phyloP scores from a whole-genome alignment of 2,329 filamentous ascomycete species.

The Fusarium chlamydosporum region DNA sequence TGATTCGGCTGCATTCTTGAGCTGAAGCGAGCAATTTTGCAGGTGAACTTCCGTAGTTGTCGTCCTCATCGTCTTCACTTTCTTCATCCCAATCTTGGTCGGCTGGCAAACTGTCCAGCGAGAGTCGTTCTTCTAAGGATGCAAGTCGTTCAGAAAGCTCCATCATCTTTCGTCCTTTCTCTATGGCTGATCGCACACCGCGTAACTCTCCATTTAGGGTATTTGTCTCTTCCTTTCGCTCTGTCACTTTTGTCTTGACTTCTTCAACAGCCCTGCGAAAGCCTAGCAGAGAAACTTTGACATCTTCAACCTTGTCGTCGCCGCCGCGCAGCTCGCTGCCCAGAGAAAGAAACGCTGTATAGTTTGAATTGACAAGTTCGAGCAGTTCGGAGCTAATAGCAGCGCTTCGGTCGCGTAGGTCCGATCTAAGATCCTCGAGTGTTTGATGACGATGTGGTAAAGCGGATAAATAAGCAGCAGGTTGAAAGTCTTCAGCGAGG shows the following conservation, averaged over 20 bases:
- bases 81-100: constrained; percentile 55
- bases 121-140: constrained; percentile 74
- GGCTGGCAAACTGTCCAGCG: constrained; percentile 62
- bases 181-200: constrained; percentile 73
- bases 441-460: constrained; percentile 92
- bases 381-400: constrained; percentile 88
- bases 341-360: constrained; percentile 88
- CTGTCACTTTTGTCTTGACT: constrained; percentile 75
- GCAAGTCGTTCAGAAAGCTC: constrained; percentile 75
- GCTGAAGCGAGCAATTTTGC: constrained; percentile 63
- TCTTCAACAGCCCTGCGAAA: constrained; percentile 87
- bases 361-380: constrained; percentile 95
- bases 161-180: constrained; percentile 72
- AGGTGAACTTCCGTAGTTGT: constrained; percentile 62
- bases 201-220: constrained; percentile 76
- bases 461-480: constrained; percentile 83
- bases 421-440: constrained; percentile 89
- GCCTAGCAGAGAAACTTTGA: constrained; percentile 86
- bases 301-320: constrained; percentile 91
- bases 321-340: constrained; percentile 87
- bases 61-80: constrained; percentile 58
- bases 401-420: constrained; percentile 84
- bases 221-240: constrained; percentile 74
- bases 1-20: constrained; percentile 61
- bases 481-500: constrained; percentile 80